A percentile compares a stretch with the other conserved stretches of the same genome.
Conservation (phyloP, 2,329 filamentous ascomycete species). For the Xylariaceae sp. region DNA sequence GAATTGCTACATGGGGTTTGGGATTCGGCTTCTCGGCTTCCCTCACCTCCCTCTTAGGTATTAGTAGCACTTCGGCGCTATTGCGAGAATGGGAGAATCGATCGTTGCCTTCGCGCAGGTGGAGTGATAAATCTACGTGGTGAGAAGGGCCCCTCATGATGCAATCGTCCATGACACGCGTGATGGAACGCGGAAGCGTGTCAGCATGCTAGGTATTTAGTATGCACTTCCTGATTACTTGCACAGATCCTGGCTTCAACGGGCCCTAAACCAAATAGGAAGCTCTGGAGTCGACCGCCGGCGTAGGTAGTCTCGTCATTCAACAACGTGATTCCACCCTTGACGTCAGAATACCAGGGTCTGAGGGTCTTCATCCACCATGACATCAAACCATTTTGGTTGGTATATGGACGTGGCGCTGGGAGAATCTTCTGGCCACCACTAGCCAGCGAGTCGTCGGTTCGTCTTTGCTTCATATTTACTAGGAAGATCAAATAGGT, state of each 20-base stretch:
- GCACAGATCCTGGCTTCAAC: background rate
- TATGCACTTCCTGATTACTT: no score
- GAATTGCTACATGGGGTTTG: background rate
- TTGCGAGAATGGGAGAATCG: background rate
- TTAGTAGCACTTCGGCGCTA: background rate
- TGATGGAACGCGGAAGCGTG: no score
- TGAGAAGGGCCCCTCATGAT: no score
- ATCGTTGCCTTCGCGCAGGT: background rate
- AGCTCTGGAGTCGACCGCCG: background rate
- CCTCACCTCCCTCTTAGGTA: constrained; percentile 7
- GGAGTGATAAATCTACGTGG: background rate
- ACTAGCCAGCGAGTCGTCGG: background rate
- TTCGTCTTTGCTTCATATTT: background rate
- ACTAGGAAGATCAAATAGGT: background rate
- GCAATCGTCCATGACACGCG: no score
- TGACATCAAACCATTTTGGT: background rate
- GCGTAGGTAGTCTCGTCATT: background rate
- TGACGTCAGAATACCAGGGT: background rate
- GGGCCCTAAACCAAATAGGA: background rate
- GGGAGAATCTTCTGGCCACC: background rate
- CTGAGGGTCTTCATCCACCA: background rate
- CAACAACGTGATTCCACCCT: background rate
- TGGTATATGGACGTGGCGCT: constrained; percentile 2
- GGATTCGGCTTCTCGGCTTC: background rate
- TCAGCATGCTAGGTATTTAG: no score